phyloP scores from a whole-genome alignment of 2,329 filamentous ascomycete genomes.

The Trichocomaceae sp. region DNA sequence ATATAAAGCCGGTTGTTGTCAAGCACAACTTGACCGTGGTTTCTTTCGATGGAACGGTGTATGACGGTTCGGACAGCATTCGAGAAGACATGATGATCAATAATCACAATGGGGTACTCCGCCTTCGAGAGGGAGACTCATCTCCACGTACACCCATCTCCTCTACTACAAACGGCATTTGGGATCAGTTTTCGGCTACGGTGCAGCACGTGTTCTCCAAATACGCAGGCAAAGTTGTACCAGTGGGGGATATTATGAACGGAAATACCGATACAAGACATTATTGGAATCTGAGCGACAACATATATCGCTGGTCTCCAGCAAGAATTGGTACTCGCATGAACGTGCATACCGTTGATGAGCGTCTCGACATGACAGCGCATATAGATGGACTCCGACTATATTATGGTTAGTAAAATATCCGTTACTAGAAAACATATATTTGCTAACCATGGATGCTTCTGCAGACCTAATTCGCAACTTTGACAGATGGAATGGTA shows the following conservation, averaged over 20 bases:
- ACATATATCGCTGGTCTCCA: slow-evolving; percentile 42
- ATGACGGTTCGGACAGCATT: too few species aligned
- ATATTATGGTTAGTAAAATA: too few species aligned
- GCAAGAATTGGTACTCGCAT: slow-evolving; percentile 20
- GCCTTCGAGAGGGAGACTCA: slow-evolving; percentile 14
- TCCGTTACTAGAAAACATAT: too few species aligned
- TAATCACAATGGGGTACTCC: neutral
- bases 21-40: slow-evolving; percentile 23
- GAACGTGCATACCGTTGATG: neutral
- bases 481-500: too few species aligned
- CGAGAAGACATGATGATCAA: neutral
- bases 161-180: neutral
- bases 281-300: slow-evolving; percentile 46
- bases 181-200: neutral
- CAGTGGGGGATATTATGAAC: slow-evolving; percentile 37
- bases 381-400: too few species aligned
- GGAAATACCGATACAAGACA: slow-evolving; percentile 49
- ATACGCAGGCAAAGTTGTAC: neutral
- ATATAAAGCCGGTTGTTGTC: slow-evolving; percentile 42
- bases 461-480: too few species aligned
- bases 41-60: neutral
- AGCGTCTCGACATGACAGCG: too few species aligned
- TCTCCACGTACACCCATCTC: slow-evolving; percentile 24
- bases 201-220: slow-evolving; percentile 1
- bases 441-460: too few species aligned